These are phyloP conservation scores for Eucalyptus globulus DNA, from an alignment of 345 rosid genomes.

Conservation along the genomic window DNA sequence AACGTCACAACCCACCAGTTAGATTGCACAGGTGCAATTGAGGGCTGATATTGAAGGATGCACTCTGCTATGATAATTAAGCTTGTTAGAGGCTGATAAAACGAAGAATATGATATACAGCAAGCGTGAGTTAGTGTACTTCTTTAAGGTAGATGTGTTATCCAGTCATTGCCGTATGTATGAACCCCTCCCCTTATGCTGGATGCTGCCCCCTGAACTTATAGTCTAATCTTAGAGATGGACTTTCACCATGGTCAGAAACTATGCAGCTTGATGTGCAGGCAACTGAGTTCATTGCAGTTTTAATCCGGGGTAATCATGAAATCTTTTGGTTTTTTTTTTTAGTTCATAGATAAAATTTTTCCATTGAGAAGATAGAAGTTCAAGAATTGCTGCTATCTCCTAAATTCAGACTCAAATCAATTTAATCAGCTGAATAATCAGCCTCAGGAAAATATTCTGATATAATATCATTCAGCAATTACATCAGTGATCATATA, in stretches of 20 bases:
- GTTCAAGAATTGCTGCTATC: not conserved
- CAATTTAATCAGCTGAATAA: not conserved
- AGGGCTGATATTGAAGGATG: not conserved
- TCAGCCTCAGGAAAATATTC: not conserved
- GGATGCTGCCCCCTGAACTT: not conserved
- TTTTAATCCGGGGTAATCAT: not conserved
- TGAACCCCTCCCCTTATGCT: not conserved
- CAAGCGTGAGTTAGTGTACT: not conserved
- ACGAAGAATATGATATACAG: not conserved
- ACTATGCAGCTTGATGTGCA: not conserved
- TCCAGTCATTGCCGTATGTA: not conserved
- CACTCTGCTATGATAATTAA: not conserved
- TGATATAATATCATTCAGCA: not conserved
- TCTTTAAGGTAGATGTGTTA: not conserved
- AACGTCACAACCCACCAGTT: conserved; percentile 7
- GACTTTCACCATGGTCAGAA: not conserved
- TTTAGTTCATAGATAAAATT: not conserved
- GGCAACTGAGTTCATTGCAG: not conserved
- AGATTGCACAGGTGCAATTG: not conserved
- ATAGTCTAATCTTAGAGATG: not conserved
- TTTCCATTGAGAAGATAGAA: not conserved
- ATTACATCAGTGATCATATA: not conserved
- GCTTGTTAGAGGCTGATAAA: not conserved
- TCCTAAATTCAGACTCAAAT: not conserved
- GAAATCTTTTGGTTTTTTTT: not conserved